Base-by-base conservation (phyloP, 208 protist species). In the Trypanosoma caninum region DNA sequence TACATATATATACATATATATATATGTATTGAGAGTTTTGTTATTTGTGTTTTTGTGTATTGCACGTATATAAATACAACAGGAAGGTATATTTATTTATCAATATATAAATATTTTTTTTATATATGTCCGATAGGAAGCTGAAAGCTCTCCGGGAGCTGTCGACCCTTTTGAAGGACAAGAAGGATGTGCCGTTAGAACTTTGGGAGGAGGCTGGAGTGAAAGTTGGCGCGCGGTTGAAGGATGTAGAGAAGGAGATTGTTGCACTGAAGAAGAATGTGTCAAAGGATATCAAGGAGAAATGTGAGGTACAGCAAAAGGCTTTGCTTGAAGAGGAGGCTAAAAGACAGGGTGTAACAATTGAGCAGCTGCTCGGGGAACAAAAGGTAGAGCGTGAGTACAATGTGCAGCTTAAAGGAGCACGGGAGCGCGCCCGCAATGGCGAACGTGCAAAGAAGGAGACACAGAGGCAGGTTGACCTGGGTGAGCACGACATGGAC, bases 221-320 rank as follows among this genome's bases (percentile, higher is more conserved):
- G 50, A 91, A 87, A 63, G 57, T 72, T 51, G 88, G 88, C 48
- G 69, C 80, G 18, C 89, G 89, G 44, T 47, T 97, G 41, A 97
- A 97, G 78, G 93, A 96, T 47, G 81, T 97, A 14, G 89, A 97
- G 65, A 93, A 88, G 75, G 80, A 96, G 65, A 82, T 95, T 55
- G 74, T 75, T 8, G 52, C 57, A 13, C 53, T 70, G 18, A 88
- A 91, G 60, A 84, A 86, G 51, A 82, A 76, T 56, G 79, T 91
- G 3, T 81, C 69, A 7, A 28, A 60, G 22, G 48, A 58, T 42
- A 78, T 83, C 28, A 94, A 95, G 72, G 81, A 76, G 61, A 65
- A 80, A 31, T 61, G 77, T 11, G 59, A 78, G 22, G 68, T 78
- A n/a, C 57, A 77, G 44, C 69, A 94, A 13, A 71, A 89, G 51